Evolutionary conservation across 164 flowering plant species (phyloP).

Genomic region (Stephania cephalantha): DNA sequence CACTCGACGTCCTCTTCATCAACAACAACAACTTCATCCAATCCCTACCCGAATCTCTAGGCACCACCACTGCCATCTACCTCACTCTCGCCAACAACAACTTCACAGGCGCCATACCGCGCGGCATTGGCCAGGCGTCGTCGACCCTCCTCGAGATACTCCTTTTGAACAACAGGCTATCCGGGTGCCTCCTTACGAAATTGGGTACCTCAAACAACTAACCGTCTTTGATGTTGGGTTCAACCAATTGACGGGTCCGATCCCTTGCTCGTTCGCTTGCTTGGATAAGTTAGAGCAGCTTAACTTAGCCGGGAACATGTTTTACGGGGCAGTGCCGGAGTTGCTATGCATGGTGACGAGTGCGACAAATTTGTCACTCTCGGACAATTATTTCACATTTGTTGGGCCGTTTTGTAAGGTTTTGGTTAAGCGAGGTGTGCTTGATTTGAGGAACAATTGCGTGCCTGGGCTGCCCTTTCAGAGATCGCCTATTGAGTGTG

Average conservation of each 20-base stretch:
- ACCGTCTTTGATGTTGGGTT: constrained; percentile 39
- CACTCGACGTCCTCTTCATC: constrained; percentile 34
- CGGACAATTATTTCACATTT: constrained; percentile 34
- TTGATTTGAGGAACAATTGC: constrained; percentile 31
- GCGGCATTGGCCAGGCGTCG: constrained; percentile 26
- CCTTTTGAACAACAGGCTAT: constrained; percentile 36
- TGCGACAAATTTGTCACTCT: constrained; percentile 21
- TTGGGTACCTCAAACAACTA: constrained; percentile 33
- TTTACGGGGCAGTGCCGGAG: constrained; percentile 49
- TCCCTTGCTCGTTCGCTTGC: constrained; percentile 45
- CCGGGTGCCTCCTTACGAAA: constrained; percentile 52
- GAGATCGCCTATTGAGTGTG: constrained; percentile 24
- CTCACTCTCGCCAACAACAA: constrained; percentile 49
- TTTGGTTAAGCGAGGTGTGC: constrained; percentile 17
- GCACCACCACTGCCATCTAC: constrained; percentile 20
- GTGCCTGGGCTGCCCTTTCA: constrained; percentile 20
- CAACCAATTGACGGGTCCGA: constrained; percentile 44
- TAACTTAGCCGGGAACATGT: constrained; percentile 34
- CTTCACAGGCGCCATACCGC: constrained; percentile 38
- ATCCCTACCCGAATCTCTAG: constrained; percentile 33
- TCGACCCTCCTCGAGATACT: constrained; percentile 34
- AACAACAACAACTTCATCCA: constrained; percentile 42
- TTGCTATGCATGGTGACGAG: constrained; percentile 32
- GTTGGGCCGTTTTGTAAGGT: constrained; percentile 28
- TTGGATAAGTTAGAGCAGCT: constrained; percentile 30